Evolutionary conservation across 192 early-diverging fungal species (phyloP).

Genomic region (Coemansia sp.): DNA sequence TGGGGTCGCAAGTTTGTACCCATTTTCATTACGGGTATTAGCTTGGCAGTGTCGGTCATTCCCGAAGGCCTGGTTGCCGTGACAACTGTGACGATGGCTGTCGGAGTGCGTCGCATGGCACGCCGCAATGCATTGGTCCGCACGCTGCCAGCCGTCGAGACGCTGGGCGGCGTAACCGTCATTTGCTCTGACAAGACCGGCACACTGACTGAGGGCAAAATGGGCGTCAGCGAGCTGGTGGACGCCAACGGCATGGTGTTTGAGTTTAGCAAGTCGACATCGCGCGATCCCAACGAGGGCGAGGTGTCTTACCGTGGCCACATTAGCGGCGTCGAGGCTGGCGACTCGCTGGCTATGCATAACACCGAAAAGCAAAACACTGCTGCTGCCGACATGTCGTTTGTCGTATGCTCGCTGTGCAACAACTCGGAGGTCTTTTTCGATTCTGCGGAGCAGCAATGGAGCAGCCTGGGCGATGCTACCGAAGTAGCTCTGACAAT

Average conservation of each 20-base stretch:
- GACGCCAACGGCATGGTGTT: constrained; percentile 46
- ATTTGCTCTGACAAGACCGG: constrained; percentile 99
- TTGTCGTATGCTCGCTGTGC: constrained; percentile 82
- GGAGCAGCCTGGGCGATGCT: constrained; percentile 85
- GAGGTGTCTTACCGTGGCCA: constrained; percentile 72
- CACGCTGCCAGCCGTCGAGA: constrained; percentile 92
- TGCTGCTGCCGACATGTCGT: constrained; percentile 69
- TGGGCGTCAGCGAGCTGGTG: constrained; percentile 81
- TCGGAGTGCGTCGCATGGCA: constrained; percentile 96
- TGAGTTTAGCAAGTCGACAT: constrained; percentile 68
- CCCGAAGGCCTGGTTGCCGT: constrained; percentile 98
- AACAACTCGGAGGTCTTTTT: constrained; percentile 80
- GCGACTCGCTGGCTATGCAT: constrained; percentile 40
- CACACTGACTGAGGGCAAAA: constrained; percentile 97
- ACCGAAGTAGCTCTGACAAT: constrained; percentile 94
- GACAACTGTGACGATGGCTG: constrained; percentile 95
- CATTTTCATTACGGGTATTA: constrained; percentile 84
- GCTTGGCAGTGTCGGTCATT: constrained; percentile 94
- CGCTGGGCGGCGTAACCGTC: constrained; percentile 90
- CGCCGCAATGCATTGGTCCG: constrained; percentile 85
- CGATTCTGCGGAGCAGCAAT: constrained; percentile 60
- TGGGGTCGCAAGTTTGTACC: constrained; percentile 69
- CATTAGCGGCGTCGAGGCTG: constrained; percentile 50
- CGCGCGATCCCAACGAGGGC: constrained; percentile 54
- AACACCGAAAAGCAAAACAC: constrained; percentile 60